Evolutionary conservation across 1,139 yeast species (phyloP).

Genomic region (Geotrichum aggregatum): DNA sequence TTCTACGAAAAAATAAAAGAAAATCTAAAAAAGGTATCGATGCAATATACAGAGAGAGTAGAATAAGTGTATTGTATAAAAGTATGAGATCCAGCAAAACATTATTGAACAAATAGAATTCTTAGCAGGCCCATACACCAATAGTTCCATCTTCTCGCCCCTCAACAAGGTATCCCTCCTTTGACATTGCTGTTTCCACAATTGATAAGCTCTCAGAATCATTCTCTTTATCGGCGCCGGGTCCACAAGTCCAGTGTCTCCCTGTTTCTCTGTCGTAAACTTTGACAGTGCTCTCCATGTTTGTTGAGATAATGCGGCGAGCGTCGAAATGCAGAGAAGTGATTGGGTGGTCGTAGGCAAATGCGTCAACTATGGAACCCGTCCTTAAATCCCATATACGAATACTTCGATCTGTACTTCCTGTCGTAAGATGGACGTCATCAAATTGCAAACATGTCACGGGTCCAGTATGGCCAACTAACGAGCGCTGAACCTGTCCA

Average conservation of each 20-base stretch:
- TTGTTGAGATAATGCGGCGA: slow-evolving; percentile 50
- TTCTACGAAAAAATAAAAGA: neutral
- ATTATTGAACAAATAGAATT: slow-evolving; percentile 1
- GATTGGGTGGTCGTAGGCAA: slow-evolving; percentile 53
- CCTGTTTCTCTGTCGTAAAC: slow-evolving; percentile 54
- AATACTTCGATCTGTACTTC: slow-evolving; percentile 60
- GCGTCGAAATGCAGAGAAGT: slow-evolving; percentile 53
- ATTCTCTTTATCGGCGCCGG: slow-evolving; percentile 35
- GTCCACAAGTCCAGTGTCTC: slow-evolving; percentile 52
- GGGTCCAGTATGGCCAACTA: slow-evolving; percentile 68
- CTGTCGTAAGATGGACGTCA: slow-evolving; percentile 57
- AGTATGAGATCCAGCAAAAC: neutral
- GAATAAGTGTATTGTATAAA: neutral
- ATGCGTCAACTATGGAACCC: slow-evolving; percentile 58
- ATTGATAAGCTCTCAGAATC: slow-evolving; percentile 27
- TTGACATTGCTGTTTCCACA: slow-evolving; percentile 47
- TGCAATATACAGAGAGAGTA: neutral
- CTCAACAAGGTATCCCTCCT: slow-evolving; percentile 60
- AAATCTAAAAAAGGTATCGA: neutral
- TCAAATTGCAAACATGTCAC: slow-evolving; percentile 68
- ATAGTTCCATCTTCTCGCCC: slow-evolving; percentile 57
- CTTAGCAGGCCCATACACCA: slow-evolving; percentile 54
- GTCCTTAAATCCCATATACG: slow-evolving; percentile 71
- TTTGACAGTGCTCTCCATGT: slow-evolving; percentile 48
- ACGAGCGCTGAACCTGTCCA: slow-evolving; percentile 61